A percentile compares a stretch with the other conserved stretches of the same genome.
Evolutionary conservation across 2,329 filamentous ascomycete genomes (phyloP).

Genomic region (Trichoderma brevicompactum): DNA sequence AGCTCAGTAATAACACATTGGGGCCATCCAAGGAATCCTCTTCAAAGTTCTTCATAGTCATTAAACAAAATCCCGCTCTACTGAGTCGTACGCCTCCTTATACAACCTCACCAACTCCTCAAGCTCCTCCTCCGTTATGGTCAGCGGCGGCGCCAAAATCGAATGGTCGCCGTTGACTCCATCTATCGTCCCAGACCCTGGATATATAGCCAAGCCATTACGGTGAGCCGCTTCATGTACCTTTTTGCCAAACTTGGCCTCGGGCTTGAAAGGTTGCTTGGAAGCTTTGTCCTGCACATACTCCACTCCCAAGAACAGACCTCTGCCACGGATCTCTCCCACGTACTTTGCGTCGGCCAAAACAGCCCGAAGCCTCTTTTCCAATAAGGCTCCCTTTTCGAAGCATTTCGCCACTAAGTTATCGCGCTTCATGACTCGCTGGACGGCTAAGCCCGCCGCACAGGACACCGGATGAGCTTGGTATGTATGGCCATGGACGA

Average conservation of each 20-base stretch:
- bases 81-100: slow-evolving; percentile 27
- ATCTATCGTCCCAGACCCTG: slow-evolving; percentile 63
- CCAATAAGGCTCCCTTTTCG: slow-evolving; percentile 56
- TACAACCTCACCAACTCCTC: slow-evolving; percentile 25
- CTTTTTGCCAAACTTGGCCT: slow-evolving; percentile 36
- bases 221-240: slow-evolving; percentile 41
- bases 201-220: slow-evolving; percentile 58
- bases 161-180: slow-evolving; percentile 70
- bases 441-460: slow-evolving; percentile 65
- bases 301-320: slow-evolving; percentile 56
- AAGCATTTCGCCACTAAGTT: slow-evolving; percentile 62
- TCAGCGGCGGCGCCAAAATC: slow-evolving; percentile 73
- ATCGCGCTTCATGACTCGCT: slow-evolving; percentile 61
- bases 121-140: slow-evolving; percentile 50
- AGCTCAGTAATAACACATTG: too few relatives aligned
- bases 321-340: slow-evolving; percentile 64
- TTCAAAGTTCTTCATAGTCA: neutral
- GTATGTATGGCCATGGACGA: slow-evolving; percentile 63
- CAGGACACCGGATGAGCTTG: slow-evolving; percentile 65
- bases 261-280: slow-evolving; percentile 44
- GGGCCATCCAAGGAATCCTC: too few relatives aligned
- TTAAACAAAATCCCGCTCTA: slow-evolving; percentile 9
- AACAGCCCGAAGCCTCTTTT: slow-evolving; percentile 46
- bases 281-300: slow-evolving; percentile 45
- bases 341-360: slow-evolving; percentile 55